These are phyloP conservation scores for Paraglomus occultum DNA, from an alignment of 192 early-diverging fungal species.

Conservation along the genomic window DNA sequence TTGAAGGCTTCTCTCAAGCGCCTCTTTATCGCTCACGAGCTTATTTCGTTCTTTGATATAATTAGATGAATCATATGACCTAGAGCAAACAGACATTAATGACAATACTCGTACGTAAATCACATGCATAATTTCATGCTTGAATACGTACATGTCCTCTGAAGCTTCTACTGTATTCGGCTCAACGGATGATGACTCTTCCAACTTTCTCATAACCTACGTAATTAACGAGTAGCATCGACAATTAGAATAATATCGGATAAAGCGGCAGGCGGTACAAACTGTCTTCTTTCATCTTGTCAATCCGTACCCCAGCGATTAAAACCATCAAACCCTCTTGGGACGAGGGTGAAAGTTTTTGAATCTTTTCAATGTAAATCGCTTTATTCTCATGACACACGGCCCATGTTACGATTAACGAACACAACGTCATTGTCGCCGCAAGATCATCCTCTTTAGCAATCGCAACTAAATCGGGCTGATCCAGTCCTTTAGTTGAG, in stretches of 20 bases:
- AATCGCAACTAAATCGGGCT: constrained; percentile 79
- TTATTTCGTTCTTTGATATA: constrained; percentile 48
- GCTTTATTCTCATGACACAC: constrained; percentile 88
- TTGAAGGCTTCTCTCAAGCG: constrained; percentile 52
- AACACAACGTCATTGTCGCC: constrained; percentile 79
- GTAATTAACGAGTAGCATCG: not conserved
- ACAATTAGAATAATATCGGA: not conserved
- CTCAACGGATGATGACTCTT: not conserved
- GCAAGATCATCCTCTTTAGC: constrained; percentile 71
- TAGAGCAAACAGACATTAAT: not conserved
- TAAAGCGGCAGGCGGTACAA: not conserved
- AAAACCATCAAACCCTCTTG: constrained; percentile 90
- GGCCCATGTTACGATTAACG: constrained; percentile 79
- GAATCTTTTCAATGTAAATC: constrained; percentile 81
- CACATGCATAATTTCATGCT: not conserved
- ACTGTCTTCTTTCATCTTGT: not conserved
- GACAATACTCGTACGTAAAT: not conserved
- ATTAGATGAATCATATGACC: constrained; percentile 7
- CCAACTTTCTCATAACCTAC: constrained; percentile 27
- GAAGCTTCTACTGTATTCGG: too few relatives aligned
- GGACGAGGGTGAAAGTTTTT: constrained; percentile 60
- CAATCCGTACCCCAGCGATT: constrained; percentile 70
- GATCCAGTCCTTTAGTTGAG: constrained; percentile 54
- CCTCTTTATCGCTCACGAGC: constrained; percentile 56
- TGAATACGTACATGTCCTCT: too few relatives aligned